A percentile compares a stretch with the other conserved stretches of the same genome.
phyloP scores from a whole-genome alignment of 257 asterid species.

The Vinca minor region DNA sequence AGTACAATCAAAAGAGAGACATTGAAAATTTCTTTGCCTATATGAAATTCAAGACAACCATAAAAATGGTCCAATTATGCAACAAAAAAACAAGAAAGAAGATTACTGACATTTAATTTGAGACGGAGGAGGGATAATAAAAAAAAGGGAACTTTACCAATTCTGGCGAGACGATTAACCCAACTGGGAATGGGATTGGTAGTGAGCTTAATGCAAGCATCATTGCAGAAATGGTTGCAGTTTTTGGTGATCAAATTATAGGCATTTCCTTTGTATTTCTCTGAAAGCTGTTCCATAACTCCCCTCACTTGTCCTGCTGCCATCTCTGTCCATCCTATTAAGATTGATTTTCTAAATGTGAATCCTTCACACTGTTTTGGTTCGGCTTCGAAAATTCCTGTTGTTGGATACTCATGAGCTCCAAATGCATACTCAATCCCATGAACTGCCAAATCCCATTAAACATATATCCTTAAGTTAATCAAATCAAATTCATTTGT shows the following conservation, averaged over 20 bases:
- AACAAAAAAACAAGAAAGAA: neutral
- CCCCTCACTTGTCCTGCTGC: constrained; percentile 21
- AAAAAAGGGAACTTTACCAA: constrained; percentile 18
- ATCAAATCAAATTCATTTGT: neutral
- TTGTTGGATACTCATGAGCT: constrained; percentile 40
- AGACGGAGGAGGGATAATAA: too few relatives aligned
- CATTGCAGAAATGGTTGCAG: constrained; percentile 46
- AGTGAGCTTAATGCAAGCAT: constrained; percentile 34
- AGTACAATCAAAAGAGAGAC: neutral
- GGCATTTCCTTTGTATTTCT: constrained; percentile 34
- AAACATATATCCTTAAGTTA: neutral
- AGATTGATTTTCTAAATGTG: constrained; percentile 38
- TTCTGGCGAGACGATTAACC: constrained; percentile 44
- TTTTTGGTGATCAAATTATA: constrained; percentile 37
- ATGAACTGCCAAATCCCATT: constrained; percentile 29
- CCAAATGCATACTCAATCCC: constrained; percentile 49
- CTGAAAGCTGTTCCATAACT: constrained; percentile 35
- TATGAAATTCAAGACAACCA: neutral
- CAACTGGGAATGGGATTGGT: constrained; percentile 38
- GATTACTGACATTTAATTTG: too few relatives aligned
- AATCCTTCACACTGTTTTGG: constrained; percentile 45
- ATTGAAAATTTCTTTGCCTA: neutral
- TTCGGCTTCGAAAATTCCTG: constrained; percentile 47
- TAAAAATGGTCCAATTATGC: neutral
- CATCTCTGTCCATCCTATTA: constrained; percentile 47